Conservation (phyloP, 179 eudicot species). For the Camellia oleifera region DNA sequence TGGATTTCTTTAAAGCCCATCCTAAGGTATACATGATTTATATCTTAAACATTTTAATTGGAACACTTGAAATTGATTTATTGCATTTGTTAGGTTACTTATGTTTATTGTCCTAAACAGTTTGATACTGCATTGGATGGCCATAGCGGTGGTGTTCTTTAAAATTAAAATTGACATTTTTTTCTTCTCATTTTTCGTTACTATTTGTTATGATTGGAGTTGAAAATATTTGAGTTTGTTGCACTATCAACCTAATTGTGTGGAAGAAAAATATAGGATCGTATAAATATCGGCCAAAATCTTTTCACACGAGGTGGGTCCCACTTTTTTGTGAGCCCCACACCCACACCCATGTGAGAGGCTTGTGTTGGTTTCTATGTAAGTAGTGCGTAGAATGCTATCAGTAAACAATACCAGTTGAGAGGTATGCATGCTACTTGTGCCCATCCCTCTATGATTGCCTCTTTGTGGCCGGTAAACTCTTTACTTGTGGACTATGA, state of each 20-base stretch:
- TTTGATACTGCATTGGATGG: no score
- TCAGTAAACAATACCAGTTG: neutral
- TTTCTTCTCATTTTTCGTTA: no score
- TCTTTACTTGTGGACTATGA: neutral
- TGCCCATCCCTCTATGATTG: neutral
- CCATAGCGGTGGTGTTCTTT: no score
- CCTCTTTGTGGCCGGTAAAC: neutral
- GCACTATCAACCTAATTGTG: neutral
- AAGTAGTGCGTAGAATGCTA: neutral
- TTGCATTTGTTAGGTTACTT: neutral
- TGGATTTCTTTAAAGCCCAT: constrained; percentile 41
- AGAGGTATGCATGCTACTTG: neutral
- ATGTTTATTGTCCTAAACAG: constrained; percentile 26
- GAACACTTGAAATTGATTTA: neutral
- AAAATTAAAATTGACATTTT: neutral
- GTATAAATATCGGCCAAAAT: no score
- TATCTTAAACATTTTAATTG: neutral
- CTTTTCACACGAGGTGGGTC: no score
- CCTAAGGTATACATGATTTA: constrained; percentile 46
- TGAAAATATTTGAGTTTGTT: neutral
- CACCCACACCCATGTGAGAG: no score
- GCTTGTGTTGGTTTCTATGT: no score
- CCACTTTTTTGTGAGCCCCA: no score
- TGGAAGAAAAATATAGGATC: neutral
- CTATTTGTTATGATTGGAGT: no score